These are phyloP conservation scores for Nepenthes alata DNA, from an alignment of 179 eudicot species.

Conservation along the genomic window DNA sequence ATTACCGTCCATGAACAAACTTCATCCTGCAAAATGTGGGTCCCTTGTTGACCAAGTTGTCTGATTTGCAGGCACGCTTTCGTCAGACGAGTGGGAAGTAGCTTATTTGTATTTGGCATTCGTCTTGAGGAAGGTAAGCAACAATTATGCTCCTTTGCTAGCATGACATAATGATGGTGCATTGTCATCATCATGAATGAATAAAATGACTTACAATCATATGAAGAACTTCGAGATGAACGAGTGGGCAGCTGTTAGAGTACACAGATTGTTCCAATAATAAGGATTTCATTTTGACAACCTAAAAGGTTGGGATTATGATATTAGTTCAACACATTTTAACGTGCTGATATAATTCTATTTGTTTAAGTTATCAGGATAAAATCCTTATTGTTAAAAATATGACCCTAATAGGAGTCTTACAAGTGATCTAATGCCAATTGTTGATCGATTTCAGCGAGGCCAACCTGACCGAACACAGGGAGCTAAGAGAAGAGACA, in stretches of 20 bases:
- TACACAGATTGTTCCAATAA: no score
- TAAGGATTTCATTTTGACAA: no score
- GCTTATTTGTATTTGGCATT: conserved; percentile 81
- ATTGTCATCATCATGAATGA: background rate
- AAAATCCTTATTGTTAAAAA: background rate
- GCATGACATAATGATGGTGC: background rate
- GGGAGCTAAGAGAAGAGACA: conserved; percentile 32
- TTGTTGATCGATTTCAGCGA: conserved; percentile 26
- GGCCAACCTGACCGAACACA: conserved; percentile 54
- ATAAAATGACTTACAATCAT: background rate
- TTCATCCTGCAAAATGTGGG: background rate
- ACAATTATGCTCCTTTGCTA: background rate
- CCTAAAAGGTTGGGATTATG: no score
- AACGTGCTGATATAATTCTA: background rate
- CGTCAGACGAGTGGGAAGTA: conserved; percentile 95
- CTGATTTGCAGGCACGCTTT: conserved; percentile 54
- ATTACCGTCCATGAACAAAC: no score
- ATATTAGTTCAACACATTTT: no score
- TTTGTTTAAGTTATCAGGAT: background rate
- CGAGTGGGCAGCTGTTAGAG: no score
- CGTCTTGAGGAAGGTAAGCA: conserved; percentile 71
- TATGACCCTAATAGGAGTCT: background rate
- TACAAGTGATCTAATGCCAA: background rate
- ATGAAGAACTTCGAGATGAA: no score
- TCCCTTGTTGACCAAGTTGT: background rate